phyloP scores from a whole-genome alignment of 306 rosid species.

The Canavalia gladiata region DNA sequence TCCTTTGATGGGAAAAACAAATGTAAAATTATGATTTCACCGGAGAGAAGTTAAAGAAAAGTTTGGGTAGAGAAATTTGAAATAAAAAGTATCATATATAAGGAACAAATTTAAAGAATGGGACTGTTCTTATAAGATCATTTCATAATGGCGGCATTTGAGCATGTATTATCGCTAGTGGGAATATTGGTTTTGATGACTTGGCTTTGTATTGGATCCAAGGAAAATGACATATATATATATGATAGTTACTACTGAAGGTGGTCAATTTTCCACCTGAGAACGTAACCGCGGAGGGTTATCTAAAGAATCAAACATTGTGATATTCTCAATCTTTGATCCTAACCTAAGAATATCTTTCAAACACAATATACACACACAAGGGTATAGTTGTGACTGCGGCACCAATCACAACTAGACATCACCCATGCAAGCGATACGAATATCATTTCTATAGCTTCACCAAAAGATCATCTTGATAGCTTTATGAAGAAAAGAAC shows the following conservation, averaged over 20 bases:
- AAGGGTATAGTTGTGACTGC: not conserved
- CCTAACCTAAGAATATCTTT: slow-evolving; percentile 45
- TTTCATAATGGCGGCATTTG: slow-evolving; percentile 14
- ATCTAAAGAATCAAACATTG: slow-evolving; percentile 38
- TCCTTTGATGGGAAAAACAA: no score
- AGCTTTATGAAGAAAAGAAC: not conserved
- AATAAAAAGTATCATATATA: no score
- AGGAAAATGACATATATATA: slow-evolving; percentile 43
- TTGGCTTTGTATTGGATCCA: slow-evolving; percentile 32
- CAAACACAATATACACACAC: slow-evolving; percentile 31
- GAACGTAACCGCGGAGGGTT: slow-evolving; percentile 65
- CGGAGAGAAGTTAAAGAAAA: no score
- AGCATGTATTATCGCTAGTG: slow-evolving; percentile 40
- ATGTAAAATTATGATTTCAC: no score
- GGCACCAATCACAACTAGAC: slow-evolving; percentile 53
- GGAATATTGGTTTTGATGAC: slow-evolving; percentile 46
- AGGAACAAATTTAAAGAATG: not conserved
- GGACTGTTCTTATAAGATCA: not conserved
- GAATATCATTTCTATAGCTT: slow-evolving; percentile 37
- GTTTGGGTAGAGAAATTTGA: no score
- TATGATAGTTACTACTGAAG: slow-evolving; percentile 37
- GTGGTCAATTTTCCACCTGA: slow-evolving; percentile 56
- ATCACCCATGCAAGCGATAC: slow-evolving; percentile 23
- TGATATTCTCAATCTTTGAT: slow-evolving; percentile 50
- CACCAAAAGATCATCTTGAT: not conserved